A percentile compares a stretch with the other conserved stretches of the same genome.
phyloP scores from a whole-genome alignment of 352 stramenopile genomes.

The Globisporangium radiosum region DNA sequence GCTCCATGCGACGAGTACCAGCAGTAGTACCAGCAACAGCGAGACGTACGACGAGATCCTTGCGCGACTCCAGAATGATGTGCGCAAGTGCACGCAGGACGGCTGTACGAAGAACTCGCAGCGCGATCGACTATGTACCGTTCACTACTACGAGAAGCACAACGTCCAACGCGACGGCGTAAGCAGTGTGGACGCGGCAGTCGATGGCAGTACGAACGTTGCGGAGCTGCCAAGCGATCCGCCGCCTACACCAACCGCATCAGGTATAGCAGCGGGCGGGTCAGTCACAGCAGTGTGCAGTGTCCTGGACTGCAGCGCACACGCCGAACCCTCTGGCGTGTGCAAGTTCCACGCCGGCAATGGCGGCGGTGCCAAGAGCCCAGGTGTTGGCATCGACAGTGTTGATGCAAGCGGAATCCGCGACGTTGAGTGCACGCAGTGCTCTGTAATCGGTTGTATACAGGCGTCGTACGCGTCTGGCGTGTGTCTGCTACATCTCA shows the following conservation, averaged over 20 bases:
- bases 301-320: slow-evolving; percentile 18
- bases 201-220: not conserved
- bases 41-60: slow-evolving; percentile 75
- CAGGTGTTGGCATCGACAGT: slow-evolving; percentile 3
- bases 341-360: slow-evolving; percentile 26
- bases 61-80: slow-evolving; percentile 60
- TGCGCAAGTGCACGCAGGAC: slow-evolving; percentile 67
- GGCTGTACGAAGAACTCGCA: slow-evolving; percentile 85
- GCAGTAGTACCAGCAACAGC: slow-evolving; percentile 12
- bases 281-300: slow-evolving; percentile 8
- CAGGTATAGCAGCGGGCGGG: not conserved
- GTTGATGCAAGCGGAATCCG: slow-evolving; percentile 17
- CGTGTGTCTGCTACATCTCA: slow-evolving; percentile 44
- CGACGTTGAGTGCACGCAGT: slow-evolving; percentile 25
- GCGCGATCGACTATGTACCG: slow-evolving; percentile 75
- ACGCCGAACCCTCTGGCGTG: slow-evolving; percentile 10
- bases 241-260: not conserved
- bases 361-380: not conserved
- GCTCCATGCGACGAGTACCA: slow-evolving; percentile 19
- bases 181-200: not conserved
- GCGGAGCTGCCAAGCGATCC: too few relatives aligned
- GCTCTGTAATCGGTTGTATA: slow-evolving; percentile 24
- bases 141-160: slow-evolving; percentile 75
- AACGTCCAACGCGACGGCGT: slow-evolving; percentile 32
- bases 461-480: slow-evolving; percentile 41